Conservation (phyloP, 495 filamentous ascomycete species). For the Neurospora pannonica region DNA sequence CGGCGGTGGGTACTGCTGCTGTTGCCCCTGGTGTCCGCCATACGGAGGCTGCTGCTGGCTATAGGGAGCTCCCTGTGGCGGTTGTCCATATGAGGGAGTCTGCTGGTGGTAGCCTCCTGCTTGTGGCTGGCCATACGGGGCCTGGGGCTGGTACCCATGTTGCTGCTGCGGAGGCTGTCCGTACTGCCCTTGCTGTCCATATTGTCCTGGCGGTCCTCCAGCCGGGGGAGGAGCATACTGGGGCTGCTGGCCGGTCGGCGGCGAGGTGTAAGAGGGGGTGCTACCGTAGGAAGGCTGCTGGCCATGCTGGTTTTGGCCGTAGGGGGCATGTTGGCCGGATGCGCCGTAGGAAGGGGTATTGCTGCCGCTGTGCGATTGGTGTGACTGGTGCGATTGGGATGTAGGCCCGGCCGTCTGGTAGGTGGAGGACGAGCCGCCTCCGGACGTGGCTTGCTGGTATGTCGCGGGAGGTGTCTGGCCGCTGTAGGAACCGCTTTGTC, state of each 20-base stretch:
- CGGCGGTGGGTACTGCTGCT: conserved; percentile 3
- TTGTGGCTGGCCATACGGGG: conserved; percentile 12
- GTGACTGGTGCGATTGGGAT: conserved; percentile 4
- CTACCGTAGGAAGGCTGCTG: conserved; percentile 6
- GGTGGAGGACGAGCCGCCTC: conserved; percentile 1
- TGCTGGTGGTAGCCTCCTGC: conserved; percentile 18
- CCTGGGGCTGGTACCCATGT: conserved; percentile 10
- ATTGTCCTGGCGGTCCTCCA: neutral
- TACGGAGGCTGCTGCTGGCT: conserved; percentile 8
- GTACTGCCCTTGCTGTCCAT: conserved; percentile 11
- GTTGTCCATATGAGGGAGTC: conserved; percentile 7
- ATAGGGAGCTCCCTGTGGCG: conserved; percentile 1
- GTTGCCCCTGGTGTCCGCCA: conserved; percentile 5
- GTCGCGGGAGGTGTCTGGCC: conserved; percentile 40
- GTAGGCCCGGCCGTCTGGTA: conserved; percentile 15
- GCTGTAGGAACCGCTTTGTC: conserved; percentile 33
- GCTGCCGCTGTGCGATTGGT: conserved; percentile 12
- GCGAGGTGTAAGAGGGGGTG: neutral
- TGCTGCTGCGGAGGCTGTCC: conserved; percentile 11
- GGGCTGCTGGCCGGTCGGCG: conserved; percentile 6
- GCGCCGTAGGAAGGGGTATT: conserved; percentile 8
- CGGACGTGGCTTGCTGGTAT: conserved; percentile 30
- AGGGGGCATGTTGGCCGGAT: conserved; percentile 9
- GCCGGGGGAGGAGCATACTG: conserved; percentile 11
- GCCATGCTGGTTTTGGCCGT: conserved; percentile 8